Percentiles rank a stretch among this genome's conserved stretches.
phyloP scores from a whole-genome alignment of 805 yeast species.

The Scheffersomyces ergatensis region DNA sequence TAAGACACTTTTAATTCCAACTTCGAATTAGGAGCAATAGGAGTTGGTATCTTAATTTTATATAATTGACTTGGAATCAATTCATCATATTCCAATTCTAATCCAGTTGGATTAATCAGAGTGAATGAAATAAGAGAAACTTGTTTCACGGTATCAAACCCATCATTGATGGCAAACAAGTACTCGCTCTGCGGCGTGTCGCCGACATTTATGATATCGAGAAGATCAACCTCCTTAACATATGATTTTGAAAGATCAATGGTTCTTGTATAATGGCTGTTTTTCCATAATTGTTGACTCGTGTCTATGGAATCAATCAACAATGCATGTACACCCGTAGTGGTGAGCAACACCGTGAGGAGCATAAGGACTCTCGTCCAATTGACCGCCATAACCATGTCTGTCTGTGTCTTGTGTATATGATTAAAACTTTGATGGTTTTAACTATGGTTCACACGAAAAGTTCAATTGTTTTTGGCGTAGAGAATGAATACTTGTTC shows the following conservation, averaged over 20 bases:
- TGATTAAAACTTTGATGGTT: no score
- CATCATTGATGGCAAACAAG: constrained; percentile 52
- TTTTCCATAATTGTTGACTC: constrained; percentile 44
- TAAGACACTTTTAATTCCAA: constrained; percentile 48
- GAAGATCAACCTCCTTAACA: constrained; percentile 55
- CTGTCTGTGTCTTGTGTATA: no score
- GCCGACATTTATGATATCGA: constrained; percentile 60
- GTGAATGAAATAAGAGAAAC: constrained; percentile 40
- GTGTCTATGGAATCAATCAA: neutral
- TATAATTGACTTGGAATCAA: constrained; percentile 24
- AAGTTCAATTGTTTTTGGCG: no score
- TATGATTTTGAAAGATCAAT: constrained; percentile 69
- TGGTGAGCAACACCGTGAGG: neutral
- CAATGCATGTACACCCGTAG: neutral
- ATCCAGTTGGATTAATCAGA: constrained; percentile 15
- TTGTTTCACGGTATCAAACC: constrained; percentile 40
- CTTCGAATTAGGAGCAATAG: constrained; percentile 63
- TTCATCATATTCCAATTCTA: constrained; percentile 16
- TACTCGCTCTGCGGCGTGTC: constrained; percentile 53
- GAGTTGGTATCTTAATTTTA: constrained; percentile 54
- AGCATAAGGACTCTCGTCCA: neutral
- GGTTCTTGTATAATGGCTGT: constrained; percentile 51
- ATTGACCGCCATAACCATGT: no score
- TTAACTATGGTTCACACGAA: no score
- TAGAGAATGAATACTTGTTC: no score